Percentiles rank a stretch among this genome's conserved stretches.
phyloP scores from a whole-genome alignment of 1,284 basidiomycete genomes.

The Microbotryum silenes-acaulis region DNA sequence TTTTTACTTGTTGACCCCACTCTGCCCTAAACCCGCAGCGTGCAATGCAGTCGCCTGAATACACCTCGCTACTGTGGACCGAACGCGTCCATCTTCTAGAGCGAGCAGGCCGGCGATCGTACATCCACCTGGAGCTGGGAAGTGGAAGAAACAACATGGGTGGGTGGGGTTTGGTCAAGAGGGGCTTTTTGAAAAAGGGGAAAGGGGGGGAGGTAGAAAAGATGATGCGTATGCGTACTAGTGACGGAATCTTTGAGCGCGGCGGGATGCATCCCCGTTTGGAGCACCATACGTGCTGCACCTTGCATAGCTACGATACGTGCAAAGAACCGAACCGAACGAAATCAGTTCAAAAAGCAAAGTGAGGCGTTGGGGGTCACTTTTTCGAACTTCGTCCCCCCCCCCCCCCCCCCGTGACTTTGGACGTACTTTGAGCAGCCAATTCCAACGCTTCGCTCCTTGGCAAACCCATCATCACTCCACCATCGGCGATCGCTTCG shows the following conservation, averaged over 20 bases:
- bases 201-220: neutral
- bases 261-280: slow-evolving; percentile 81
- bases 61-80: slow-evolving; percentile 89
- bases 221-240: slow-evolving; percentile 52
- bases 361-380: neutral
- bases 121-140: slow-evolving; percentile 87
- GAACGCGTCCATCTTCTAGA: slow-evolving; percentile 86
- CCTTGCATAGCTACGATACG: slow-evolving; percentile 73
- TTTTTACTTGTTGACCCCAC: neutral
- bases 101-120: slow-evolving; percentile 94
- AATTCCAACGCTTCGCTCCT: slow-evolving; percentile 87
- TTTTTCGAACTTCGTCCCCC: neutral
- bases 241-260: slow-evolving; percentile 97
- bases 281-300: slow-evolving; percentile 89
- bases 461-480: slow-evolving; percentile 99
- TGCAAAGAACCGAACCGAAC: neutral
- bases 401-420: too few relatives aligned
- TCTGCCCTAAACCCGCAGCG: slow-evolving; percentile 67
- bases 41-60: slow-evolving; percentile 90
- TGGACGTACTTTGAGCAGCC: slow-evolving; percentile 78
- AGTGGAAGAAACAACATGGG: neutral
- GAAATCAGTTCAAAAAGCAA: slow-evolving; percentile 8
- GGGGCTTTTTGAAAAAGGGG: neutral
- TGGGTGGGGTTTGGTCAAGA: neutral
- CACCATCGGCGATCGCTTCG: slow-evolving; percentile 98